A percentile compares a stretch with the other conserved stretches of the same genome.
phyloP scores from a whole-genome alignment of 495 filamentous ascomycete genomes.

The Aspergillus cristatus region DNA sequence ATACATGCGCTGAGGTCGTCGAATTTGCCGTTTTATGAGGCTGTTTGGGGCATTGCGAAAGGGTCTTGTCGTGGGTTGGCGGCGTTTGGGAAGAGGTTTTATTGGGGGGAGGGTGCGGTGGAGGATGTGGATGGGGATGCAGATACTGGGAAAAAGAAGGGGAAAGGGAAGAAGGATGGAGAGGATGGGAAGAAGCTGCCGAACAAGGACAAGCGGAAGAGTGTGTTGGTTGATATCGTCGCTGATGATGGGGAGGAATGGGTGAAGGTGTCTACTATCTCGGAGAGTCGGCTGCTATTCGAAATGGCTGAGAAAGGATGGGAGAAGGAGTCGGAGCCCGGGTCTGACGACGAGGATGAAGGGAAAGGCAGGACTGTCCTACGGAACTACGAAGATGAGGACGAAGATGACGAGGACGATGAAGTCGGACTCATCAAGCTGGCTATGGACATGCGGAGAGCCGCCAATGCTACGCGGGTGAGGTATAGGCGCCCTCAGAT shows the following conservation, averaged over 20 bases:
- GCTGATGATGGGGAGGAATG: constrained; percentile 47
- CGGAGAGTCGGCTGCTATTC: constrained; percentile 46
- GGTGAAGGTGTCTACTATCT: constrained; percentile 55
- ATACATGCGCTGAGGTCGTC: constrained; percentile 45
- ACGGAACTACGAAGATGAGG: constrained; percentile 20
- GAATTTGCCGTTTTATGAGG: constrained; percentile 48
- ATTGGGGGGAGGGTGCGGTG: constrained; percentile 31
- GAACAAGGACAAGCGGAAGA: constrained; percentile 31
- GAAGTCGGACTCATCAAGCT: constrained; percentile 48
- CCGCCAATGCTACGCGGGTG: constrained; percentile 43
- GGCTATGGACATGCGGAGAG: constrained; percentile 44
- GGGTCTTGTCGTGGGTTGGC: constrained; percentile 37
- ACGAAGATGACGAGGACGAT: constrained; percentile 35
- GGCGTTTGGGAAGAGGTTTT: constrained; percentile 44
- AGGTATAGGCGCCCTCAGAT: constrained; percentile 50
- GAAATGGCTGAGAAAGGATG: constrained; percentile 58
- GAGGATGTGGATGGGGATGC: constrained; percentile 5
- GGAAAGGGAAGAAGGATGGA: constrained; percentile 10
- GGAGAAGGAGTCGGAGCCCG: constrained; percentile 37
- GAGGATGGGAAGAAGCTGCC: constrained; percentile 20
- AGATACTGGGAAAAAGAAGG: constrained; percentile 9
- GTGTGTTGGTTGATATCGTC: constrained; percentile 40
- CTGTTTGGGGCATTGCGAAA: constrained; percentile 47
- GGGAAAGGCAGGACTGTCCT: constrained; percentile 19
- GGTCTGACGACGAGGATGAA: constrained; percentile 23